phyloP scores from a whole-genome alignment of 345 rosid species.

The Boechera stricta region DNA sequence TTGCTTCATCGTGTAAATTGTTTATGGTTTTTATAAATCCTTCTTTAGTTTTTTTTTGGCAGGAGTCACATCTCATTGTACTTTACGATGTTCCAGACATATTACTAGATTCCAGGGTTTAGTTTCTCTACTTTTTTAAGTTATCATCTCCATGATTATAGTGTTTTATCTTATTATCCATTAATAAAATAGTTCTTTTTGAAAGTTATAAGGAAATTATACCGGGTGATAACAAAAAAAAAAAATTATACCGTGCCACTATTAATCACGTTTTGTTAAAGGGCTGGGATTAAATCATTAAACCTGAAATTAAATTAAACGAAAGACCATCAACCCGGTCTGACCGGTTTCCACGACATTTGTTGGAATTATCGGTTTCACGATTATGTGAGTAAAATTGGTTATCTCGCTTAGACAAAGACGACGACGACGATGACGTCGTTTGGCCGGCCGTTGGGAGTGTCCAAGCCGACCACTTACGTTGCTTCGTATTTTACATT shows the following conservation, averaged over 20 bases:
- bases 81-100: slow-evolving; percentile 20
- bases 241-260: not conserved
- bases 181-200: no score
- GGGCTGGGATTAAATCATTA: not conserved
- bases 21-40: not conserved
- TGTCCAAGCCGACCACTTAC: not conserved
- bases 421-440: not conserved
- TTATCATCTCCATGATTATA: not conserved
- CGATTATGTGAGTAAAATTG: not conserved
- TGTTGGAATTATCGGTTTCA: not conserved
- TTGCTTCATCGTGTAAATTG: not conserved
- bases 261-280: no score
- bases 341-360: not conserved
- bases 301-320: not conserved
- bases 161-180: no score
- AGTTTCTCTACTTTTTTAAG: slow-evolving; percentile 10
- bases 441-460: not conserved
- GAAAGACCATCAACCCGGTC: not conserved
- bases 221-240: not conserved
- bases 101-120: slow-evolving; percentile 33
- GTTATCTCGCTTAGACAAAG: not conserved
- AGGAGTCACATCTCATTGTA: slow-evolving; percentile 25
- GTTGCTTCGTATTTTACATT: not conserved
- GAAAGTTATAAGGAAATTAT: no score
- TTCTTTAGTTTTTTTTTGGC: not conserved